A percentile compares a stretch with the other conserved stretches of the same genome.
Conservation (phyloP, 2,329 filamentous ascomycete species). For the Aspergillus tubingensis region DNA sequence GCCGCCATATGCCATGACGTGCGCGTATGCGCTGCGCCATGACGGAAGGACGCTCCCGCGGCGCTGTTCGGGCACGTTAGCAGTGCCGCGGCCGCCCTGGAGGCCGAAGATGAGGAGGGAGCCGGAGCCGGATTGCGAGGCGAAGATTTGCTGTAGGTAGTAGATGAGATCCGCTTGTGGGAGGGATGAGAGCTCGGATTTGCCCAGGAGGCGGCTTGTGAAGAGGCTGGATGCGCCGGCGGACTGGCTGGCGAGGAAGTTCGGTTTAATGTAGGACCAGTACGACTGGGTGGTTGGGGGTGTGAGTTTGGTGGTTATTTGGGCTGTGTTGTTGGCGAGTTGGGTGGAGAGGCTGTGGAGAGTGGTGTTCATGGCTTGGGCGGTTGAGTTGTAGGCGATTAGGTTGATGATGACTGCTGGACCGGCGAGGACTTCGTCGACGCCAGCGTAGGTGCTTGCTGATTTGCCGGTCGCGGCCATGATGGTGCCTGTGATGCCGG, state of each 20-base stretch:
- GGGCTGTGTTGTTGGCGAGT: not conserved
- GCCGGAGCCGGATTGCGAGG: constrained; percentile 20
- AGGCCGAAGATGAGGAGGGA: constrained; percentile 16
- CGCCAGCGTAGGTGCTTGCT: not conserved
- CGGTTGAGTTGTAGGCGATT: not conserved
- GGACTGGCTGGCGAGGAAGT: constrained; percentile 28
- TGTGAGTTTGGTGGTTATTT: not conserved
- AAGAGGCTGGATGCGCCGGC: constrained; percentile 35
- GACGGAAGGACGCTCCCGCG: constrained; percentile 14
- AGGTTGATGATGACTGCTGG: not conserved
- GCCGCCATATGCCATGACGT: constrained; percentile 31
- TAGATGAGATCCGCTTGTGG: constrained; percentile 3
- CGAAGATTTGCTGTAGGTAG: constrained; percentile 15
- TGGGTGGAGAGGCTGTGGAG: constrained; percentile 4
- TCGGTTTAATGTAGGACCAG: constrained; percentile 15
- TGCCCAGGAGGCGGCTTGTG: constrained; percentile 39
- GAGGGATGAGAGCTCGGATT: constrained; percentile 29
- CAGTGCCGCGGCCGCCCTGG: constrained; percentile 3
- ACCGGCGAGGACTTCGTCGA: too few relatives aligned
- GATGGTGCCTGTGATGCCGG: constrained; percentile 3
- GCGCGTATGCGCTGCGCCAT: constrained; percentile 39
- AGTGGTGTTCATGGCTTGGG: not conserved
- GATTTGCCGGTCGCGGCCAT: constrained; percentile 7
- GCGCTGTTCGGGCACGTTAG: not conserved
- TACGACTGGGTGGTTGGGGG: constrained; percentile 26